A percentile compares a stretch with the other conserved stretches of the same genome.
Conservation (phyloP, 495 filamentous ascomycete genomes). For the Amniculicola lignicola region DNA sequence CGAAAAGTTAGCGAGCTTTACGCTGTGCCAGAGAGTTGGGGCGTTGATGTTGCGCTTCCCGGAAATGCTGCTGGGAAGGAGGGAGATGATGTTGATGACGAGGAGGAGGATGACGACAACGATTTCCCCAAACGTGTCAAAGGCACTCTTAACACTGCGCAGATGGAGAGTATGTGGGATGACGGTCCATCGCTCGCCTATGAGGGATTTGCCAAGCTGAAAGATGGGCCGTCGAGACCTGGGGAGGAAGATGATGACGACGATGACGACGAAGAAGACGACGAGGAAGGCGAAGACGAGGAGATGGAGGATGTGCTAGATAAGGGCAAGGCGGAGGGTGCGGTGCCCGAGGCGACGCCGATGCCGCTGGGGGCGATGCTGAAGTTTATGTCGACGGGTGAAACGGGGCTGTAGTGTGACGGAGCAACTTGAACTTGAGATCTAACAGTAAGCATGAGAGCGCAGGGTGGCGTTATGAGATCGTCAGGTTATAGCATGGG, state of each 20-base stretch:
- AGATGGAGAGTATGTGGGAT: background rate
- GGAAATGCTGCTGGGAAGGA: background rate
- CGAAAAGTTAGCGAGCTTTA: constrained; percentile 27
- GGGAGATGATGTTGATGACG: constrained; percentile 22
- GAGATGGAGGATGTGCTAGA: background rate
- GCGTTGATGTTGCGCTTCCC: constrained; percentile 5
- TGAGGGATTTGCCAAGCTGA: background rate
- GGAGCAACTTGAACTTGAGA: background rate
- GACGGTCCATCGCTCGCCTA: background rate
- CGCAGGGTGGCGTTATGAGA: background rate
- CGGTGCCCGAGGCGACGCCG: background rate
- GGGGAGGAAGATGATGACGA: constrained; percentile 6
- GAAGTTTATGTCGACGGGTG: constrained; percentile 21
- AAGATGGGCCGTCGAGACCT: background rate
- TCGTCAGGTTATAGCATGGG: background rate
- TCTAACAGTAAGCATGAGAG: background rate
- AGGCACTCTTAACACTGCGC: constrained; percentile 5
- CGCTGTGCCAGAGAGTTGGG: constrained; percentile 11
- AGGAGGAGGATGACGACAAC: constrained; percentile 29
- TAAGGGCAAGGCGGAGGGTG: background rate
- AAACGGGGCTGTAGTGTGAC: background rate
- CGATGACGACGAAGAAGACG: constrained; percentile 11
- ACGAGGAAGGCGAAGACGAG: constrained; percentile 2
- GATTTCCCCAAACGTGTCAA: background rate
- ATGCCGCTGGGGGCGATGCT: constrained; percentile 5